Base-by-base conservation (phyloP, 768 basidiomycete genomes). In the Lactifluus echinatus region DNA sequence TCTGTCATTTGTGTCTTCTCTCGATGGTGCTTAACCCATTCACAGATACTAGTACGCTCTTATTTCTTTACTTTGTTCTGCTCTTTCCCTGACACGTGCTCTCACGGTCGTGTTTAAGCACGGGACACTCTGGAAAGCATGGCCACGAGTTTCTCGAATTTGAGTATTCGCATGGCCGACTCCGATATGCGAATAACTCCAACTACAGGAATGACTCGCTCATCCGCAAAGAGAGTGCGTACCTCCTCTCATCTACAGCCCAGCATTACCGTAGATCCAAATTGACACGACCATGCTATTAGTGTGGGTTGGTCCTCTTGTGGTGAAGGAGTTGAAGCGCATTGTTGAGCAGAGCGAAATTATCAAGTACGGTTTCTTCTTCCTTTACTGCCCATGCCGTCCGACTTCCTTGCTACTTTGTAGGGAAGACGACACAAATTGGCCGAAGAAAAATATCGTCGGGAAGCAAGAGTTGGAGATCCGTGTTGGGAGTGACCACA, bases 371-470 rank as follows among this genome's bases (percentile, higher is more conserved):
- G 82, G 4, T 26, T 23, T 66, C 17, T 6, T 15, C 7, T 19
- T 52, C 28, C 8, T 31, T 10, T 24, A 6, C 10, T 14, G n/a
- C 17, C 5, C 34, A 2, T 37, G 4, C 19, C 19, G 7, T n/a
- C 1, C 39, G 12, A 24, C 44, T 53, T 12, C 28, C 26, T 6
- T 17, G 39, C 15, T 53, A 31, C 44, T 11, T 23, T 26, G 23
- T 73, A 98, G 94, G 76, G 96, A 99, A 80, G 96, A 99, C 69
- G 96, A 99, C 74, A 80, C 85, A 0, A 89, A 92, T 66, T 99
- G 96, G 96, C 96, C 96, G 4, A 96, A 97, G 75, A 97, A 96
- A 77, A 95, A 95, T 70, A 93, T 97, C 29, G 93, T 97, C 26
- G 96, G 96, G 46, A 93, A 95, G 74, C 96, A 99, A 70, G 95